Conservation (phyloP, 257 asterid species). For the Nicotiana attenuata region DNA sequence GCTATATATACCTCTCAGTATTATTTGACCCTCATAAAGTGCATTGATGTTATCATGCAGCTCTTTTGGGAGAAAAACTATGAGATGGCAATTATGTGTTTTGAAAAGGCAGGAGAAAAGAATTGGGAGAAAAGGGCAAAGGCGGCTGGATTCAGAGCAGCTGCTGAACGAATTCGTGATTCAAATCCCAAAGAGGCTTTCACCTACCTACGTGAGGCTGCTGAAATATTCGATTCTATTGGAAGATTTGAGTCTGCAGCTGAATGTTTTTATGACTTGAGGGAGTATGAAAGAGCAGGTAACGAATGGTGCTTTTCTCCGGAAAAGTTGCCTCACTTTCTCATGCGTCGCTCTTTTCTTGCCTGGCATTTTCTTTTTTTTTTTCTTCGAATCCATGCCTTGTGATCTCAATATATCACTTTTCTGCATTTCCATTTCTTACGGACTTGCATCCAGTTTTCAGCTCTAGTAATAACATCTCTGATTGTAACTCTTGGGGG, state of each 20-base stretch:
- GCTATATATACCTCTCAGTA: neutral
- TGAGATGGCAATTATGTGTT: slow-evolving; percentile 66
- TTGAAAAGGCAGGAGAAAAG: slow-evolving; percentile 58
- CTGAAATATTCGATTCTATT: slow-evolving; percentile 52
- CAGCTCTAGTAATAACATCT: neutral
- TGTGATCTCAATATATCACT: neutral
- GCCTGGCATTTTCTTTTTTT: neutral
- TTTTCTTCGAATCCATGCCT: neutral
- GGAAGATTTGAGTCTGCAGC: slow-evolving; percentile 53
- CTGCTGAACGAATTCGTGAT: slow-evolving; percentile 34
- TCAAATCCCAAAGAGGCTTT: slow-evolving; percentile 35
- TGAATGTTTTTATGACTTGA: slow-evolving; percentile 53
- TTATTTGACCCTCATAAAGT: neutral
- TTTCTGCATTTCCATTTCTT: neutral
- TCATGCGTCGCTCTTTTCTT: neutral
- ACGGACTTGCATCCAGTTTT: neutral
- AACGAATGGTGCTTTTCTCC: neutral
- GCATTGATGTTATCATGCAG: slow-evolving; percentile 24
- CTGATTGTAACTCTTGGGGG: neutral
- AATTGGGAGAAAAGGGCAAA: slow-evolving; percentile 52
- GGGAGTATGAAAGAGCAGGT: slow-evolving; percentile 62
- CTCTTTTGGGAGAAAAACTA: slow-evolving; percentile 59
- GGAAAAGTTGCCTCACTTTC: neutral
- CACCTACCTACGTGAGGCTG: slow-evolving; percentile 54
- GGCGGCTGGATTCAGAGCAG: slow-evolving; percentile 49